phyloP scores from a whole-genome alignment of 2,329 filamentous ascomycete species.

The Daldinia eschscholtzii region DNA sequence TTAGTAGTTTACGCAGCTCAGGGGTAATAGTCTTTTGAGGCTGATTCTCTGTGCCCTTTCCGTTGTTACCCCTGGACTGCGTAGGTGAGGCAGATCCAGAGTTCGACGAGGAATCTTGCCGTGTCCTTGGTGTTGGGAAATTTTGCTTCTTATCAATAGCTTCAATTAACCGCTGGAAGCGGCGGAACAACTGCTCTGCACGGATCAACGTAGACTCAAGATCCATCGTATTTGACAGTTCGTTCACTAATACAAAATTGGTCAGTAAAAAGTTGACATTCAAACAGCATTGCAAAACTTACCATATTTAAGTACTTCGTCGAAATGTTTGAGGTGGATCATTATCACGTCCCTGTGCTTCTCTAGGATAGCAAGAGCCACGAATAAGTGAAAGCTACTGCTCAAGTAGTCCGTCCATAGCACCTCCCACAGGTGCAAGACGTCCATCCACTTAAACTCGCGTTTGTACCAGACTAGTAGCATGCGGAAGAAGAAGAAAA shows the following conservation, averaged over 20 bases:
- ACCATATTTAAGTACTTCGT: conserved; percentile 97
- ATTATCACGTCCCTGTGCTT: conserved; percentile 98
- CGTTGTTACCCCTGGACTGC: conserved; percentile 44
- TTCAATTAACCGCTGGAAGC: conserved; percentile 89
- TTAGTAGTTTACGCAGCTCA: conserved; percentile 67
- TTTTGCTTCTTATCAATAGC: conserved; percentile 92
- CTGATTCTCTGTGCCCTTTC: conserved; percentile 56
- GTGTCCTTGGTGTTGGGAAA: conserved; percentile 72
- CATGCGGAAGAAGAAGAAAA: conserved; percentile 99
- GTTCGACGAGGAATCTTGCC: conserved; percentile 37
- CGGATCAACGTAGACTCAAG: conserved; percentile 86
- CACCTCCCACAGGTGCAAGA: conserved; percentile 89
- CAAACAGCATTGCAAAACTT: conserved; percentile 54
- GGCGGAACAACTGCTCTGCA: conserved; percentile 88
- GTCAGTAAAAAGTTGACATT: conserved; percentile 18
- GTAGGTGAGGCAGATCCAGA: conserved; percentile 36
- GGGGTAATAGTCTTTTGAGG: conserved; percentile 66
- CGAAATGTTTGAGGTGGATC: conserved; percentile 92
- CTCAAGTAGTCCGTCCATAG: conserved; percentile 94
- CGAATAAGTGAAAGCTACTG: conserved; percentile 92
- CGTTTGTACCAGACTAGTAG: conserved; percentile 98
- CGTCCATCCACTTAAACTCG: conserved; percentile 91
- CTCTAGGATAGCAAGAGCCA: conserved; percentile 93
- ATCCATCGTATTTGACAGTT: conserved; percentile 93
- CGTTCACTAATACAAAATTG: conserved; percentile 77